These are phyloP conservation scores for Colletotrichum sp. DNA, from an alignment of 2,329 filamentous ascomycete genomes.

Conservation along the genomic window DNA sequence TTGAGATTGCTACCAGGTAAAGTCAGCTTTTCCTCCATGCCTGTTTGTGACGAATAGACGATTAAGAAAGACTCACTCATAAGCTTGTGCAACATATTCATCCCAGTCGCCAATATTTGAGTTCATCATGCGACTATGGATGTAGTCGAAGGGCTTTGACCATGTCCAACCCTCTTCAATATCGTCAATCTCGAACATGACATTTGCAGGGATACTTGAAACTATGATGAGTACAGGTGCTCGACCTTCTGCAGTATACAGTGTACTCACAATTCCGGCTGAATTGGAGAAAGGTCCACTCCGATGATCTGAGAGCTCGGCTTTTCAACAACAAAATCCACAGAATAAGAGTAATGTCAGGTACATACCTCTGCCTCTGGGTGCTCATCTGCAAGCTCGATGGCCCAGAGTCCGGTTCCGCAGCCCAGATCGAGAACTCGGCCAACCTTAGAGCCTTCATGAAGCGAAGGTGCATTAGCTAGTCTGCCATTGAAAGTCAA, in stretches of 20 bases:
- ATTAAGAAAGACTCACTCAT: neutral
- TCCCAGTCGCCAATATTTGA: conserved; percentile 32
- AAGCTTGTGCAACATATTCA: conserved; percentile 37
- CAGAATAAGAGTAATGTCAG: neutral
- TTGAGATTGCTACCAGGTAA: conserved; percentile 16
- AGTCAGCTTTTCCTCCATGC: neutral
- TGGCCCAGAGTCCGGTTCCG: conserved; percentile 1
- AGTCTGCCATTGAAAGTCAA: conserved; percentile 37
- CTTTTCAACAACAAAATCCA: neutral
- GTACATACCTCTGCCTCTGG: conserved; percentile 31
- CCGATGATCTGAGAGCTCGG: conserved; percentile 21
- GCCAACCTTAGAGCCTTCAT: conserved; percentile 17
- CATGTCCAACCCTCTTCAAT: conserved; percentile 37
- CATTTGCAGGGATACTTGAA: conserved; percentile 1
- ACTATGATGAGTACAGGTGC: neutral
- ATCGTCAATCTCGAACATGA: conserved; percentile 46
- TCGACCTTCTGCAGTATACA: neutral
- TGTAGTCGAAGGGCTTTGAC: conserved; percentile 36
- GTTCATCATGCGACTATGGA: conserved; percentile 17
- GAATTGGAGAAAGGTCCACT: neutral
- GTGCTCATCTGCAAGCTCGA: conserved; percentile 27
- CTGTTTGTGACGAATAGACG: neutral
- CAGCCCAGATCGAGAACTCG: conserved; percentile 21
- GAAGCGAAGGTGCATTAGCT: conserved; percentile 26
- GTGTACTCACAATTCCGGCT: conserved; percentile 29